A percentile compares a stretch with the other conserved stretches of the same genome.
Conservation (phyloP, 192 early-diverging fungal species). For the Podila epigama region DNA sequence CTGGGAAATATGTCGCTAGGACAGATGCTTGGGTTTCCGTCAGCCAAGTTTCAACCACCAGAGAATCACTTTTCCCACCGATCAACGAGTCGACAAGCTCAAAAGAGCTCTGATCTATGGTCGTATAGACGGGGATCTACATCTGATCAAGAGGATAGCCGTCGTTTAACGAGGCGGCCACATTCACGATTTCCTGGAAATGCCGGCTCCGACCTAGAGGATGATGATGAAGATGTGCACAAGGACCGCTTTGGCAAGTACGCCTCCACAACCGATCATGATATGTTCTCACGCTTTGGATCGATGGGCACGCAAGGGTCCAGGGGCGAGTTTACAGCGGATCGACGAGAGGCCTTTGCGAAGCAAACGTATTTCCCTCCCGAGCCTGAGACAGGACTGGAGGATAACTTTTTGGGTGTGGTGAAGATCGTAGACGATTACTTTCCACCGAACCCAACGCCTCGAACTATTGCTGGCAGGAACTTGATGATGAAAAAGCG, state of each 20-base stretch:
- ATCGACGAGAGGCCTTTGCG: constrained; percentile 23
- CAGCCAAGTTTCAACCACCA: constrained; percentile 39
- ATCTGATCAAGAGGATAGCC: not conserved
- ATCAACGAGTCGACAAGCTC: not conserved
- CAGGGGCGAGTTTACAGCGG: not conserved
- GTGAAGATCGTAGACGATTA: constrained; percentile 51
- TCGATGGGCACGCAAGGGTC: not conserved
- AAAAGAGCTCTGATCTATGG: constrained; percentile 9
- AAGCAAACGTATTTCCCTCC: constrained; percentile 36
- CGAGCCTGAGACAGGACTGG: constrained; percentile 41
- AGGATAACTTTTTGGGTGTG: constrained; percentile 49
- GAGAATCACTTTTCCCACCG: constrained; percentile 45
- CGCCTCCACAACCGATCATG: not conserved
- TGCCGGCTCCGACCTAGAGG: constrained; percentile 18
- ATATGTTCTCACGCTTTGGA: not conserved
- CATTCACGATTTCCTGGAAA: constrained; percentile 3
- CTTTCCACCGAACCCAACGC: constrained; percentile 15
- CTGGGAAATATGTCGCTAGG: constrained; percentile 39
- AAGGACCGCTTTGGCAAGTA: not conserved
- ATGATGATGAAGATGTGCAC: constrained; percentile 10
- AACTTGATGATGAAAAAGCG: constrained; percentile 46
- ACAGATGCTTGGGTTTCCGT: constrained; percentile 44
- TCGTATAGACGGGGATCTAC: constrained; percentile 2
- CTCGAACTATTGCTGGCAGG: constrained; percentile 29
- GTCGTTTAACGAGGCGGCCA: not conserved